Base-by-base conservation (phyloP, 192 early-diverging fungal genomes). In the Coemansia sp. region DNA sequence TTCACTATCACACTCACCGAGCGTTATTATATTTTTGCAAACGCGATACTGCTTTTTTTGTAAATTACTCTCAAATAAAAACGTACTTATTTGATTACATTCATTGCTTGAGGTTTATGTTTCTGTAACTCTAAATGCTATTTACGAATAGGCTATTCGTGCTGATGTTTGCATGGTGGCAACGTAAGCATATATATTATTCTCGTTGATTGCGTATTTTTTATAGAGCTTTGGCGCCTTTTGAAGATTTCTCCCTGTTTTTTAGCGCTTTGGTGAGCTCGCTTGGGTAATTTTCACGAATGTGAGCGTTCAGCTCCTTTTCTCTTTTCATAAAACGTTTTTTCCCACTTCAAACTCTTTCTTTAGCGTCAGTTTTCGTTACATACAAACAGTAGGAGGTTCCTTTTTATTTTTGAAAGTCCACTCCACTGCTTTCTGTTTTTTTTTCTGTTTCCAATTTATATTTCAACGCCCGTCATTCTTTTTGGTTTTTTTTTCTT, bases 401-500 rank as follows among this genome's bases (percentile, higher is more conserved):
- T n/a, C n/a, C n/a, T n/a, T 6, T 51, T 15, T 51, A 7, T 49
- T 49, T 49, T 49, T 49, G 23, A 8, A 6, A 21, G 23, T 25
- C 23, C 48, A 26, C 25, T n/a, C 5, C 20, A 23, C 35, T 51
- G 48, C 25, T 26, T 51, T 26, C 48, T 51, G 2, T 16, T 51
- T 49, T 49, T 18, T 45, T 40, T 8, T 40, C 39, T 40, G 39
- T 40, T 40, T 40, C 39, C 39, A 40, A n/a, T 26, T 42, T 31
- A 56, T 23, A 23, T 61, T 56, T 55, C 46, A 6, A 49, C 23
- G 20, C 5, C 23, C 12, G 21, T 37, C 16, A 26, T 45, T 46
- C 34, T 46, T 40, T 61, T n/a, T 66, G n/a, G n/a, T 45, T 59
- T 49, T 26, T 43, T 60, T 45, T 58, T 58, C n/a, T 31, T 65